phyloP scores from a whole-genome alignment of 75 land plant genomes.

The Cunninghamia lanceolata region DNA sequence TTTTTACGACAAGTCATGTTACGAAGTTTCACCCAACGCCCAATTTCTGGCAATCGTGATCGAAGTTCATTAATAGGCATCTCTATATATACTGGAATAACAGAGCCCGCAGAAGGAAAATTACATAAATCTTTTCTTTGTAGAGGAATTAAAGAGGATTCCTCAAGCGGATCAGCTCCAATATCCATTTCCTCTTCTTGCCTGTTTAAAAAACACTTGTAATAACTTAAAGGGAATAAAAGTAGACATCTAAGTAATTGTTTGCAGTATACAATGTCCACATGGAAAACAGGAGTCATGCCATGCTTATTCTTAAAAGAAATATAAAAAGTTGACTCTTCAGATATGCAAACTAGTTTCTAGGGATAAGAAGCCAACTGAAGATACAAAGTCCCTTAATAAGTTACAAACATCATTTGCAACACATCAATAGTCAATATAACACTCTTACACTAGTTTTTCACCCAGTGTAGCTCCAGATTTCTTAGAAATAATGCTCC shows the following conservation, averaged over 20 bases:
- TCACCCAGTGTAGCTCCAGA: not conserved
- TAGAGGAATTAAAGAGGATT: slow-evolving; percentile 13
- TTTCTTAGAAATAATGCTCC: not conserved
- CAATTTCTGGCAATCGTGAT: slow-evolving; percentile 17
- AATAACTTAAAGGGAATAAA: not conserved
- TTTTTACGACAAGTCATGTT: slow-evolving; percentile 43
- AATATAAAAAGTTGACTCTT: not conserved
- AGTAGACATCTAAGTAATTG: not conserved
- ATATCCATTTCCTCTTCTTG: not conserved
- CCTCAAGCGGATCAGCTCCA: not conserved
- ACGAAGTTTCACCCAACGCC: slow-evolving; percentile 66
- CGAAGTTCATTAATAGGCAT: slow-evolving; percentile 21
- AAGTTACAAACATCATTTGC: not conserved
- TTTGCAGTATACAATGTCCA: not conserved
- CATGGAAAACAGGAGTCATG: not conserved
- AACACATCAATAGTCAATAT: not conserved
- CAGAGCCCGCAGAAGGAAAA: slow-evolving; percentile 74
- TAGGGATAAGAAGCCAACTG: not conserved
- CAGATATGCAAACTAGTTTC: slow-evolving; percentile 1
- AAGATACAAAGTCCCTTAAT: not conserved
- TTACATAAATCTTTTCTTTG: slow-evolving; percentile 36
- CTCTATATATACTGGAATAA: slow-evolving; percentile 39
- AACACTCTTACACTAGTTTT: not conserved
- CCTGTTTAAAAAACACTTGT: not conserved
- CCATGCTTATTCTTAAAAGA: not conserved